These are phyloP conservation scores for Cunninghamia lanceolata DNA, from an alignment of 75 land plant species.

Conservation along the genomic window DNA sequence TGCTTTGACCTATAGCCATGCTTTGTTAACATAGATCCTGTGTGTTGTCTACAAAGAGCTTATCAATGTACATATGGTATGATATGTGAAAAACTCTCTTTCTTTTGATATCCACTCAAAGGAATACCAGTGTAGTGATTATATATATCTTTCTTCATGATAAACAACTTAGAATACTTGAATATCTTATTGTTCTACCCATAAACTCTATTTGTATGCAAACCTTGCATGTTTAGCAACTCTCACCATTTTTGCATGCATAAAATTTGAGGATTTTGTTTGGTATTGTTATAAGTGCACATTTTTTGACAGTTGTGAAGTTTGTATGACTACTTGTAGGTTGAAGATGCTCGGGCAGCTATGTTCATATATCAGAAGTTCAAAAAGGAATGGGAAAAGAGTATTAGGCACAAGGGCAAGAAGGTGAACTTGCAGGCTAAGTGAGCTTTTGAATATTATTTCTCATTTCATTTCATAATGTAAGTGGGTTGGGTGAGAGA, in stretches of 20 bases:
- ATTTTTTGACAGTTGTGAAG: neutral
- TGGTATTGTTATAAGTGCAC: neutral
- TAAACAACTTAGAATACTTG: neutral
- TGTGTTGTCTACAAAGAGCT: neutral
- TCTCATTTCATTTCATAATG: neutral
- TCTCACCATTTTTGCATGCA: neutral
- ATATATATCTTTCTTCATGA: neutral
- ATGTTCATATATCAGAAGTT: slow-evolving; percentile 77
- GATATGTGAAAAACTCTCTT: neutral
- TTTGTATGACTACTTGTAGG: slow-evolving; percentile 34
- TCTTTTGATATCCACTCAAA: too few species aligned
- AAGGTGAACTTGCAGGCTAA: neutral
- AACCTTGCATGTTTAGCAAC: neutral
- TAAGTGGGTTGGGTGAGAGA: neutral
- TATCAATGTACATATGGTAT: neutral
- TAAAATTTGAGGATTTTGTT: neutral
- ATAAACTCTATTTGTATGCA: neutral
- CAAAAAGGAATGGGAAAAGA: slow-evolving; percentile 79
- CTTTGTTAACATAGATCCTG: too few species aligned
- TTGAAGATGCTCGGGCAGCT: slow-evolving; percentile 93
- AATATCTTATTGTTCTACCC: neutral
- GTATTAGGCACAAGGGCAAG: slow-evolving; percentile 25
- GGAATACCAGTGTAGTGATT: neutral
- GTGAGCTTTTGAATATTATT: neutral
- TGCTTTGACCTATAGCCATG: neutral